phyloP scores from a whole-genome alignment of 2,329 filamentous ascomycete species.

The Pseudogymnoascus sp. region DNA sequence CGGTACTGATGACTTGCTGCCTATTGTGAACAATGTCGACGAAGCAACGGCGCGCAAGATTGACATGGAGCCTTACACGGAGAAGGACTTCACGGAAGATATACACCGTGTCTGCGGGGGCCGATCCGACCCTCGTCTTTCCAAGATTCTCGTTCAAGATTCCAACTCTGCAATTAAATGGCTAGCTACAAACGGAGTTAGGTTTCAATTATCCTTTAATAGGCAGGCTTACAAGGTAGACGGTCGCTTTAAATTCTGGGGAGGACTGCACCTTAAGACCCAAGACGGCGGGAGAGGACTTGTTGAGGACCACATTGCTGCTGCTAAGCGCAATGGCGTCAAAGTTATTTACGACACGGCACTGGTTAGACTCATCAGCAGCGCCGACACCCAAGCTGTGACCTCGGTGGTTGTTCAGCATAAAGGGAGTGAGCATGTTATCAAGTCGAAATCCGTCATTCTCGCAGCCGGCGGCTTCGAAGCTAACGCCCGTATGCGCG shows the following conservation, averaged over 20 bases:
- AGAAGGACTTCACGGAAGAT: conserved; percentile 46
- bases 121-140: conserved; percentile 42
- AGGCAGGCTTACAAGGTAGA: conserved; percentile 58
- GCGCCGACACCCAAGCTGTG: conserved; percentile 11
- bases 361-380: too few species aligned
- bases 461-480: conserved; percentile 58
- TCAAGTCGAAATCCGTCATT: conserved; percentile 38
- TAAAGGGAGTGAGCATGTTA: conserved; percentile 18
- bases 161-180: conserved; percentile 45
- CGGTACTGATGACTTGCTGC: conserved; percentile 49
- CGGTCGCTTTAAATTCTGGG: conserved; percentile 57
- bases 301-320: conserved; percentile 39
- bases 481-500: conserved; percentile 47
- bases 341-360: conserved; percentile 31
- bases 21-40: conserved; percentile 52
- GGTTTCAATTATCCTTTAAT: conserved; percentile 55
- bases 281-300: conserved; percentile 53
- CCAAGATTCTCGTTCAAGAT: conserved; percentile 41
- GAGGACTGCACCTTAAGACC: conserved; percentile 52
- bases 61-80: conserved; percentile 50
- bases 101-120: conserved; percentile 47
- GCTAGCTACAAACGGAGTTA: conserved; percentile 45
- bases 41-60: conserved; percentile 37
- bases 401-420: conserved; percentile 28
- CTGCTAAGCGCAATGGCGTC: conserved; percentile 36